Percentiles rank a stretch among this genome's conserved stretches.
These are phyloP conservation scores for Aspergillus fijiensis DNA, from an alignment of 2,329 filamentous ascomycete species.

Conservation along the genomic window DNA sequence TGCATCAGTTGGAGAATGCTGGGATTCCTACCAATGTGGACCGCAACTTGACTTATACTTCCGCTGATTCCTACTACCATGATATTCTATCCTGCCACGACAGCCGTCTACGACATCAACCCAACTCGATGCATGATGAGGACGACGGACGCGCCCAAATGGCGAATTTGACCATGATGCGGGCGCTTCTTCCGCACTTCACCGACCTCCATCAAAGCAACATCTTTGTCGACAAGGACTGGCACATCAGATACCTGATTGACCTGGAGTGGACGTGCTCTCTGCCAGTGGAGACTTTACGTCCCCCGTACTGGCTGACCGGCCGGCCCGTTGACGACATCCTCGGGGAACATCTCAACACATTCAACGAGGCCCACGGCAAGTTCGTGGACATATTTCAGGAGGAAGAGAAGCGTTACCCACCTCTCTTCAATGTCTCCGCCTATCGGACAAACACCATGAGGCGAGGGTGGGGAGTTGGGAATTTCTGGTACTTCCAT, in stretches of 20 bases:
- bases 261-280: not conserved
- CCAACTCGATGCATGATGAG: not conserved
- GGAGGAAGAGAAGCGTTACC: constrained; percentile 17
- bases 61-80: not conserved
- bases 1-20: not conserved
- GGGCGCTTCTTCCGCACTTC: not conserved
- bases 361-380: constrained; percentile 1
- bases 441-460: constrained; percentile 20
- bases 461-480: constrained; percentile 24
- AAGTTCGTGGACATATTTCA: not conserved
- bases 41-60: not conserved
- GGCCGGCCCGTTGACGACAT: not conserved
- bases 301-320: not conserved
- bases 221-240: not conserved
- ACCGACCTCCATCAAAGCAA: not conserved
- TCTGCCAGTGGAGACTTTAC: not conserved
- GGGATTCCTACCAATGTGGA: not conserved
- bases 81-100: not conserved
- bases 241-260: not conserved
- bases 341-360: not conserved
- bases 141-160: not conserved
- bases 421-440: not conserved
- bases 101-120: not conserved
- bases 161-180: not conserved
- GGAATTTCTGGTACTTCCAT: constrained; percentile 30